These are phyloP conservation scores for Aurinia saxatilis DNA, from an alignment of 345 rosid genomes.

Conservation along the genomic window DNA sequence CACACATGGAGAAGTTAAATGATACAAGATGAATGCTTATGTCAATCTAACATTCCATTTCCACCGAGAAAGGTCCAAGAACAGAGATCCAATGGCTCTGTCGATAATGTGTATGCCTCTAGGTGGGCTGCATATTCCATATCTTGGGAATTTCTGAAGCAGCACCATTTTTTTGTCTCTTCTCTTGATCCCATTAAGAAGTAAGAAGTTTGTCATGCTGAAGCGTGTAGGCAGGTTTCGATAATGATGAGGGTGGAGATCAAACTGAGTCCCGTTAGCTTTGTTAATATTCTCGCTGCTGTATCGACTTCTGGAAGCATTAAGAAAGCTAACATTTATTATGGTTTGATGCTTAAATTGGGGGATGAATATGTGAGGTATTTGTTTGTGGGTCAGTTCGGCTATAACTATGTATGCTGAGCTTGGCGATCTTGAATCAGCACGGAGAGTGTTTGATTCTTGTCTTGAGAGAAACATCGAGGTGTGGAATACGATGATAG, in stretches of 20 bases:
- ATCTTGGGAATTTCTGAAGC: no score
- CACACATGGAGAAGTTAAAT: no score
- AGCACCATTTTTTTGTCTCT: no score
- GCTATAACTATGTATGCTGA: constrained; percentile 62
- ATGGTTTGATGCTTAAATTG: constrained; percentile 56
- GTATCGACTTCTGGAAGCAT: constrained; percentile 37
- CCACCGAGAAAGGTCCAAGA: no score
- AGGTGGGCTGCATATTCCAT: no score
- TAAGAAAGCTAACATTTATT: constrained; percentile 45
- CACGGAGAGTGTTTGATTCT: constrained; percentile 58
- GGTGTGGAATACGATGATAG: constrained; percentile 84
- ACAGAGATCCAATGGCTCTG: no score
- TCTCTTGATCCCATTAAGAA: no score
- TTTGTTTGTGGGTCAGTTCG: constrained; percentile 67
- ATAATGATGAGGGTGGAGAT: constrained; percentile 61
- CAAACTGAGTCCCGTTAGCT: constrained; percentile 64
- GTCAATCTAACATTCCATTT: no score
- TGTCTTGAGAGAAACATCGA: constrained; percentile 57
- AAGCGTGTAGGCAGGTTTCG: constrained; percentile 51
- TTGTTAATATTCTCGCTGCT: constrained; percentile 75
- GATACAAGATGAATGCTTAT: no score
- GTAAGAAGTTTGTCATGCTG: no score
- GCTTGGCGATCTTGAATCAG: constrained; percentile 50
- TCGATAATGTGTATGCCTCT: no score
- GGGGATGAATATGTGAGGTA: constrained; percentile 58